Evolutionary conservation across 371 early-diverging fungal genomes (phyloP).

Genomic region (Rhizopus delemar): DNA sequence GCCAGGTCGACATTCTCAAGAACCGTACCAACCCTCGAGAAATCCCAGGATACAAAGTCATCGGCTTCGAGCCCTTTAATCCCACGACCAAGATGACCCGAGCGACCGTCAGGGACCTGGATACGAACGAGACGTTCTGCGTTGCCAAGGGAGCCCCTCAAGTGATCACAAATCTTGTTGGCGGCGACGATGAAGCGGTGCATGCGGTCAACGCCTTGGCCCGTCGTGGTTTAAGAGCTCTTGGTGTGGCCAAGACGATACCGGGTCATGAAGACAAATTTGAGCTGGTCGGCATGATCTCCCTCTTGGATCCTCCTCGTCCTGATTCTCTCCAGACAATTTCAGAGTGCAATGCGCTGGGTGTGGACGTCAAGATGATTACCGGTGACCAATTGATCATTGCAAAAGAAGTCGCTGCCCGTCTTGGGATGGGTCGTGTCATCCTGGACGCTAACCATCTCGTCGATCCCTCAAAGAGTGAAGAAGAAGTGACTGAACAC

Average conservation of each 20-base stretch:
- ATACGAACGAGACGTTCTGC: slow-evolving; percentile 73
- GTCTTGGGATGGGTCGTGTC: slow-evolving; percentile 80
- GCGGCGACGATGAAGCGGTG: slow-evolving; percentile 83
- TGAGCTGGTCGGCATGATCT: slow-evolving; percentile 73
- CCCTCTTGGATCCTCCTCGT: slow-evolving; percentile 88
- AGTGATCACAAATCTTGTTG: slow-evolving; percentile 81
- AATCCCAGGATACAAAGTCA: slow-evolving; percentile 83
- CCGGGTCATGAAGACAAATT: slow-evolving; percentile 61
- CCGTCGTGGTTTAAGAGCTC: slow-evolving; percentile 83
- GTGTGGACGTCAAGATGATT: slow-evolving; percentile 88
- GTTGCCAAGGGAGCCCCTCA: slow-evolving; percentile 96
- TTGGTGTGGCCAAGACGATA: slow-evolving; percentile 86
- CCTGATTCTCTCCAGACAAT: slow-evolving; percentile 69
- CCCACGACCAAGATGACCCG: slow-evolving; percentile 89
- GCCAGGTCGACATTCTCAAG: slow-evolving; percentile 62
- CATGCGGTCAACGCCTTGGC: slow-evolving; percentile 84
- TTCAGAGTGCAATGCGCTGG: slow-evolving; percentile 62
- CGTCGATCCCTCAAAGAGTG: slow-evolving; percentile 79
- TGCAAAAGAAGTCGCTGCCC: slow-evolving; percentile 86
- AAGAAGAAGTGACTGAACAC: slow-evolving; percentile 82
- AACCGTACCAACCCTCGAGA: slow-evolving; percentile 62
- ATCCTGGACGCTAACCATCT: slow-evolving; percentile 77
- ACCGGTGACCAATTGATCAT: slow-evolving; percentile 91
- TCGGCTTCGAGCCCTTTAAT: slow-evolving; percentile 89
- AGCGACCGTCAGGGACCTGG: slow-evolving; percentile 75